These are phyloP conservation scores for Orbilia ellipsospora DNA, from an alignment of 2,329 filamentous ascomycete species.

Conservation along the genomic window DNA sequence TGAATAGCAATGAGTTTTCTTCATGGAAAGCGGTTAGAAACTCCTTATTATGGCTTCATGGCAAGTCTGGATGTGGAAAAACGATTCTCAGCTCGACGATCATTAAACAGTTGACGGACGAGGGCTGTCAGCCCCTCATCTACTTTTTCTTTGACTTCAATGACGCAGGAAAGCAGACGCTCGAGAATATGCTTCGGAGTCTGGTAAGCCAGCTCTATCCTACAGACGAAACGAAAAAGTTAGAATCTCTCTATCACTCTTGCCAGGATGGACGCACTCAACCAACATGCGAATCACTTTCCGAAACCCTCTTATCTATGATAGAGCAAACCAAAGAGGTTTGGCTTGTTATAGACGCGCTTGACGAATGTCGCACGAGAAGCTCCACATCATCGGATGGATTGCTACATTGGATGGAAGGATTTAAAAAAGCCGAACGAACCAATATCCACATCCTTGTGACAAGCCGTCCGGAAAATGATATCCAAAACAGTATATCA, in stretches of 20 bases:
- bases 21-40: too few species aligned
- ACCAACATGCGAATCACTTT: constrained; percentile 58
- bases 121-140: not conserved
- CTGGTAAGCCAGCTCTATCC: constrained; percentile 63
- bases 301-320: constrained; percentile 57
- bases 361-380: constrained; percentile 61
- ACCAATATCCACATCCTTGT: not conserved
- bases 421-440: too few species aligned
- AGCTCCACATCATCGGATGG: too few species aligned
- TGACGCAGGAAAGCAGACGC: constrained; percentile 61
- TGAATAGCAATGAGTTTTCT: too few species aligned
- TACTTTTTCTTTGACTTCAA: constrained; percentile 64
- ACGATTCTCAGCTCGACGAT: constrained; percentile 63
- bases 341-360: constrained; percentile 60
- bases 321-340: constrained; percentile 57
- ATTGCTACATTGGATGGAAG: too few species aligned
- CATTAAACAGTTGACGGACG: too few species aligned
- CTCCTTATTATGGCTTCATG: constrained; percentile 59
- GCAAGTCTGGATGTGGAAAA: constrained; percentile 64
- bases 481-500: not conserved
- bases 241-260: constrained; percentile 58
- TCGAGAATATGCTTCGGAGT: constrained; percentile 62
- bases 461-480: not conserved
- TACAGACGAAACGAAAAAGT: too few species aligned
- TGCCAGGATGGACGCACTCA: constrained; percentile 57